Base-by-base conservation (phyloP, 768 basidiomycete species). In the Suillus weaverae region DNA sequence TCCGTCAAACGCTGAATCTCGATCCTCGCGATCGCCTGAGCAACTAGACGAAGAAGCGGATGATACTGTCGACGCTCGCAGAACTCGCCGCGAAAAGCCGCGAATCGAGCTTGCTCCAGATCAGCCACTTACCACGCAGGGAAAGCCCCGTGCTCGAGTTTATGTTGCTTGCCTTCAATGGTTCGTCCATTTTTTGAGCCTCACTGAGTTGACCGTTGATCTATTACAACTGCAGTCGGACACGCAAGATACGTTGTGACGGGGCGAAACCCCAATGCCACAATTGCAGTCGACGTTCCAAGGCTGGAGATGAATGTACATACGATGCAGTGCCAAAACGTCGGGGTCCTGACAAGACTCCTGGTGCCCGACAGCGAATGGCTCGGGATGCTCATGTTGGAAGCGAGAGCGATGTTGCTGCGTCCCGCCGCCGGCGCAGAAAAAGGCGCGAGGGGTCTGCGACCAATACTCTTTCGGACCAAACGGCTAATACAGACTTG, bases 131-230 rank as follows among this genome's bases (percentile, higher is more conserved):
- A 93, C 91, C 0, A 89, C 90, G 0, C 89, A 92, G 73, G 91
- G 91, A n/a, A 91, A 85, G 69, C 87, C 85, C 26, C 83, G 91
- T 22, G 83, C 85, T 22, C 83, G 91, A 39, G 91, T 92, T 30
- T 94, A 86, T 67, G 88, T 92, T 44, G 92, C 91, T 30, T 94
- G 91, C 73, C 33, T 89, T 20, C 90, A 91, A 75, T 92, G 91
- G 91, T 90, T 67, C 36, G 82, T 74, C 43, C 26, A 30, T 46
- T 62, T 32, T 59, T 30, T 20, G 5, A 59, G 5, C 16, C 39
- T 20, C 22, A 41, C 56, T 43, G 14, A 10, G 67, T 50, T 64
- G 51, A 64, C 68, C 53, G 41, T 56, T 53, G 67, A 51, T 64
- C 33, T 22, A 33, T 35, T 41, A 64, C 54, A 72, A 60, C 11